Evolutionary conservation across 345 rosid genomes (phyloP).

Genomic region (Lepidium africanum): DNA sequence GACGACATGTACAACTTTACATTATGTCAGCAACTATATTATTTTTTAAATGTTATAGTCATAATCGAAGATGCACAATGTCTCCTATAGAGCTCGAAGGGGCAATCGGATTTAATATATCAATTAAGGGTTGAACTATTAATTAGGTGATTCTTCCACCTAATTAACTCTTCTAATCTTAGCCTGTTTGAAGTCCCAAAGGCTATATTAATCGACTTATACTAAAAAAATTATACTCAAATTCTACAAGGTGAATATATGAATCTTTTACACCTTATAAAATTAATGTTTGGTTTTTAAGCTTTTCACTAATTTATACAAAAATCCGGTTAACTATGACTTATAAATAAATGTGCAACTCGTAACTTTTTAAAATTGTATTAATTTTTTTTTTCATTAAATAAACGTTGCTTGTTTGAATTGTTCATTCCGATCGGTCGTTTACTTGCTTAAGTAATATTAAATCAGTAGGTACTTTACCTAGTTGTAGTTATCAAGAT

Average conservation of each 20-base stretch:
- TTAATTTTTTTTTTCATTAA: neutral
- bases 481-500: neutral
- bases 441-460: neutral
- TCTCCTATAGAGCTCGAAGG: slow-evolving; percentile 20
- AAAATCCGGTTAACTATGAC: no score
- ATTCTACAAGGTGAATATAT: neutral
- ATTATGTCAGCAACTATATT: neutral
- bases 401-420: slow-evolving; percentile 11
- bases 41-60: neutral
- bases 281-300: no score
- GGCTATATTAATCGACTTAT: neutral
- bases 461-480: neutral
- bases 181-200: slow-evolving; percentile 8
- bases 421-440: slow-evolving; percentile 1
- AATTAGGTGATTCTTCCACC: slow-evolving; percentile 12
- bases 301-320: no score
- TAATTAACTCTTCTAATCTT: slow-evolving; percentile 4
- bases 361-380: no score
- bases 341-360: no score
- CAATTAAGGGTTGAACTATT: neutral
- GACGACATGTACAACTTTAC: slow-evolving; percentile 19
- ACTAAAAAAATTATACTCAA: neutral
- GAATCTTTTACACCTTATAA: no score
- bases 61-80: slow-evolving; percentile 2
- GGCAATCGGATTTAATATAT: slow-evolving; percentile 16